phyloP scores from a whole-genome alignment of 2,329 filamentous ascomycete species.

The Fusarium clavum region DNA sequence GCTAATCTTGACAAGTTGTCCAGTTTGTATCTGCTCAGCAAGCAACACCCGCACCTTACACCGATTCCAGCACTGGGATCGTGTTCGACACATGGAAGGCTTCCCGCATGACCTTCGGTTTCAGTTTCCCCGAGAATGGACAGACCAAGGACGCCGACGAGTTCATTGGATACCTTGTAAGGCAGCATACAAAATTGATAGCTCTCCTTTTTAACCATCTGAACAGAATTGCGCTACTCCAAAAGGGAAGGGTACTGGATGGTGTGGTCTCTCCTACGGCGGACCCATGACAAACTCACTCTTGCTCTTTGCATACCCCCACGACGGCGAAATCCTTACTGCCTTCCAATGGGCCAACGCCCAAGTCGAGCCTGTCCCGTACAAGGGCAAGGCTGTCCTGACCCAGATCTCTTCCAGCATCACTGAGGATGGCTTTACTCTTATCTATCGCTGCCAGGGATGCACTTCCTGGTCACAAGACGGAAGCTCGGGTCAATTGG shows the following conservation, averaged over 20 bases:
- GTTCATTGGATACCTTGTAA: slow-evolving; percentile 18
- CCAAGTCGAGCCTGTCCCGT: slow-evolving; percentile 10
- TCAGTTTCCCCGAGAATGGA: neutral
- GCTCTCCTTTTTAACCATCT: neutral
- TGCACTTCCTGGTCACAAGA: slow-evolving; percentile 21
- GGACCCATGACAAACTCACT: slow-evolving; percentile 19
- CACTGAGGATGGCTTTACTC: slow-evolving; percentile 4
- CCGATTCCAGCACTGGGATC: slow-evolving; percentile 4
- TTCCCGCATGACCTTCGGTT: slow-evolving; percentile 10
- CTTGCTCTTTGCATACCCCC: slow-evolving; percentile 11
- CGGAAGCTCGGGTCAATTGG: neutral
- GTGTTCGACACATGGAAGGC: slow-evolving; percentile 13
- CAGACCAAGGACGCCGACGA: slow-evolving; percentile 16
- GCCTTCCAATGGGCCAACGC: slow-evolving; percentile 12
- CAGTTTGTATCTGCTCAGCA: slow-evolving; percentile 17
- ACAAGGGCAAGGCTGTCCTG: slow-evolving; percentile 7
- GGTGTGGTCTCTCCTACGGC: slow-evolving; percentile 20
- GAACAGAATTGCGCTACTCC: slow-evolving; percentile 13
- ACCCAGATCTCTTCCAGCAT: slow-evolving; percentile 19
- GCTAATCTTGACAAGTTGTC: neutral
- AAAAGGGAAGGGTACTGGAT: slow-evolving; percentile 1
- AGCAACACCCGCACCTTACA: neutral
- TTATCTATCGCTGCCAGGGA: slow-evolving; percentile 19
- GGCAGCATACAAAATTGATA: neutral
- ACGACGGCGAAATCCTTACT: slow-evolving; percentile 6